phyloP scores from a whole-genome alignment of 306 rosid genomes.

The Ceratonia siliqua region DNA sequence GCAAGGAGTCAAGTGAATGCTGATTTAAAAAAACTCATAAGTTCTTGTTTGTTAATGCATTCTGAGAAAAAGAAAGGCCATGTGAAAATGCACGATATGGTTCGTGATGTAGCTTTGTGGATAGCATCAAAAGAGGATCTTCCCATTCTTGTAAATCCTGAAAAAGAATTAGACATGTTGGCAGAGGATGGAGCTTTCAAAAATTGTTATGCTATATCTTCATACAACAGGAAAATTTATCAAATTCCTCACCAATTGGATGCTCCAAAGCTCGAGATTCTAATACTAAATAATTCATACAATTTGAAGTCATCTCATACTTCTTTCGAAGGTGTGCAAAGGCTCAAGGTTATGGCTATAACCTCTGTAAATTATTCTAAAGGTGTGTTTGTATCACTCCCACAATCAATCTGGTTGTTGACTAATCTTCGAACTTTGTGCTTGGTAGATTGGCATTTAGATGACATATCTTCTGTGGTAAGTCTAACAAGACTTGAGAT shows the following conservation, averaged over 20 bases:
- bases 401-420: neutral
- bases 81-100: neutral
- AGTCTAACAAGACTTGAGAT: neutral
- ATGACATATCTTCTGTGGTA: neutral
- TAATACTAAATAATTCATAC: too few relatives aligned
- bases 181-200: too few relatives aligned
- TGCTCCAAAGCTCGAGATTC: neutral
- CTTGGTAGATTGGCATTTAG: rapidly evolving
- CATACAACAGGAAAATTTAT: neutral
- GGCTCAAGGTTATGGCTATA: neutral
- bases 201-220: neutral
- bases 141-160: neutral
- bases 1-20: neutral
- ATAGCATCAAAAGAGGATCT: neutral
- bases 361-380: too few relatives aligned
- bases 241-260: neutral
- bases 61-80: neutral
- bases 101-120: neutral
- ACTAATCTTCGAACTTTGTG: neutral
- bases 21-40: neutral
- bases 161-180: neutral
- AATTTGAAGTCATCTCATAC: rapidly evolving
- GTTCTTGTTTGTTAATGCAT: neutral
- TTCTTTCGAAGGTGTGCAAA: neutral
- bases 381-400: too few relatives aligned